Evolutionary conservation across 139 green algal species (phyloP), one percentile per base, ranked within the genome.

Genomic region (Chlorella sp.): DNA sequence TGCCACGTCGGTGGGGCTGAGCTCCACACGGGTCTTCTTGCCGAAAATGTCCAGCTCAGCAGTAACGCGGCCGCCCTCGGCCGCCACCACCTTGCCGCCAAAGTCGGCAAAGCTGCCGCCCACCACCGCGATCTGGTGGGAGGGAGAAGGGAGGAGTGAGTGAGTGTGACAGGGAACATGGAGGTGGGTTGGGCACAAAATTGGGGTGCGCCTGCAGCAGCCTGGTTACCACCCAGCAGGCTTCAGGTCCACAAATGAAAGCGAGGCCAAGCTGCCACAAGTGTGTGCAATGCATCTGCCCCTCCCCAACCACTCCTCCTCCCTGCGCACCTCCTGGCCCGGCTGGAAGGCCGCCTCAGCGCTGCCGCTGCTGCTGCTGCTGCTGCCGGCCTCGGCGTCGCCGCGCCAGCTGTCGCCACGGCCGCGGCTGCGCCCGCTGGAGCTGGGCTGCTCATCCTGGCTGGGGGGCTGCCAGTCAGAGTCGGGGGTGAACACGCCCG

Each of bases 41-140:
- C 76, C 76, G 41, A 82, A 82, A 26, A 82, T 82, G 76, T 82
- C 76, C 26, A 82, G 76, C 57, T 82, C 76, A 38, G 76, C 60
- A 4, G 76, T 71, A 3, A 82, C 76, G 13, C 76, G 57, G 34
- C 76, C 57, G 76, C 76, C 76, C 26, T 60, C 26, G 0, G 76
- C 26, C 26, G 39, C 76, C 56, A 82, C 38, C 56, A 82, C 76
- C 13, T 38, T 82, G 34, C 76, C 76, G 60, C 71, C 76, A 41
- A 82, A 82, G 36, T 82, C 76, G 9, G 60, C 60, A 39, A 82
- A 82, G 60, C 71, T 82, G 76, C 76, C 76, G 36, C 57, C 38
- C 28, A 39, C 56, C 26, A 82, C 76, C 6, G 76, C 60, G 1
- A 82, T 63, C 76, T 56, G 36, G 11, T 36, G 32, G 30, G 32